Base-by-base conservation (phyloP, 768 basidiomycete species). In the Leccinum uliginosum region DNA sequence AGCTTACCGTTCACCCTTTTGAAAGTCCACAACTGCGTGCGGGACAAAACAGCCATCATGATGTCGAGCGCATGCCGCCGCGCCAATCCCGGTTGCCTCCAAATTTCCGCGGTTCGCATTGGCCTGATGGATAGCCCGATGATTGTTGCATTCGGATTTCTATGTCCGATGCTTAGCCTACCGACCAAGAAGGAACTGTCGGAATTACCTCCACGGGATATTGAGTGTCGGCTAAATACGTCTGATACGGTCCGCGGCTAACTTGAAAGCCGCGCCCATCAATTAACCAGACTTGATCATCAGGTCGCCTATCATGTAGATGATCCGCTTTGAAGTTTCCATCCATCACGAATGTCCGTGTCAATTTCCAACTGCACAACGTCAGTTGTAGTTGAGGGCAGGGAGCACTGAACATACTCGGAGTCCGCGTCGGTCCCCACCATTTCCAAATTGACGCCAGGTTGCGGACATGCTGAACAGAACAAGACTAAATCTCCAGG, bases 391-490 rank as follows among this genome's bases (percentile, higher is more conserved):
- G 38, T 15, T 40, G n/a, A 8, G 40, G 9, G 15, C 14, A 40
- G 8, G 8, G n/a, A 9, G 15, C 3, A 19, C 6, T 15, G 27
- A 40, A 19, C 17, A 40, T 40, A 7, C 14, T 40, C 40, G 8
- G 17, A 40, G 3, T 7, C 38, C 12, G 15, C 38, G 6, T 17
- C n/a, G n/a, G 38, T 17, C n/a, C 15, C 35, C 14, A 8, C 35
- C 35, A 17, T 15, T 38, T 40, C 17, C 15, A 40, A 2, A 4
- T 50, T 50, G 3, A 69, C 54, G 0, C 62, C 65, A 0, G 64
- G 66, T 15, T 70, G 68, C 3, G 66, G 70, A 51, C 71, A 73
- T 4, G 65, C 58, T 0, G 66, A 60, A 19, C 72, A 70, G 11
- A 67, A 62, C 1, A 69, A 26, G 0, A 6, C 53, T 6, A 59